Evolutionary conservation across 2,329 filamentous ascomycete species (phyloP).

Genomic region (Xylaria sp.): DNA sequence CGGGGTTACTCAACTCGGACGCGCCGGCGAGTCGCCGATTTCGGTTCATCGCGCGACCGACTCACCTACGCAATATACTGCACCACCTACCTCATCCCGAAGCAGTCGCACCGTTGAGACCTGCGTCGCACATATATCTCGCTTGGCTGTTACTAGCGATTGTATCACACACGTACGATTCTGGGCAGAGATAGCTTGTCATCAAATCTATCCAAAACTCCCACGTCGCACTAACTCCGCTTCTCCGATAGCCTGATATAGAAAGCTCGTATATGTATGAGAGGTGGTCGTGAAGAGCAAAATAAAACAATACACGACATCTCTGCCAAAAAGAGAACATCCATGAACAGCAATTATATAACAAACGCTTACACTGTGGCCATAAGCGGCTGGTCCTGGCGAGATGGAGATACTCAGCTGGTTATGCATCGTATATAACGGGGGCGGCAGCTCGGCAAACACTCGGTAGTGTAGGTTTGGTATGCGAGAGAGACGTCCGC

Average conservation of each 20-base stretch:
- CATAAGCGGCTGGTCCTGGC: not conserved
- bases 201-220: conserved; percentile 9
- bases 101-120: conserved; percentile 7
- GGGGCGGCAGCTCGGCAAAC: conserved; percentile 1
- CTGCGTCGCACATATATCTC: conserved; percentile 17
- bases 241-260: not conserved
- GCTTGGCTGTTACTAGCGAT: conserved; percentile 19
- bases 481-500: conserved; percentile 18
- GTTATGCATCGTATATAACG: conserved; percentile 8
- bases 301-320: not conserved
- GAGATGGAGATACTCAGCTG: conserved; percentile 1
- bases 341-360: not conserved
- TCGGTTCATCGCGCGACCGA: conserved; percentile 12
- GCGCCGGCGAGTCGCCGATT: conserved; percentile 31
- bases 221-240: not conserved
- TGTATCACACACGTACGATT: conserved; percentile 9
- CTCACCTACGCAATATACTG: not conserved
- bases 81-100: not conserved
- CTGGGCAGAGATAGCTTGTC: not conserved
- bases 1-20: conserved; percentile 40
- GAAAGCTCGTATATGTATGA: not conserved
- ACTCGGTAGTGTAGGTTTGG: not conserved
- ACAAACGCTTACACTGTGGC: not conserved
- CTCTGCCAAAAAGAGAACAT: not conserved
- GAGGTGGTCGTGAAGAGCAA: not conserved